Evolutionary conservation across 164 flowering plant genomes (phyloP), one percentile per base, ranked within the genome.

Genomic region (Tetrastigma voinierianum): DNA sequence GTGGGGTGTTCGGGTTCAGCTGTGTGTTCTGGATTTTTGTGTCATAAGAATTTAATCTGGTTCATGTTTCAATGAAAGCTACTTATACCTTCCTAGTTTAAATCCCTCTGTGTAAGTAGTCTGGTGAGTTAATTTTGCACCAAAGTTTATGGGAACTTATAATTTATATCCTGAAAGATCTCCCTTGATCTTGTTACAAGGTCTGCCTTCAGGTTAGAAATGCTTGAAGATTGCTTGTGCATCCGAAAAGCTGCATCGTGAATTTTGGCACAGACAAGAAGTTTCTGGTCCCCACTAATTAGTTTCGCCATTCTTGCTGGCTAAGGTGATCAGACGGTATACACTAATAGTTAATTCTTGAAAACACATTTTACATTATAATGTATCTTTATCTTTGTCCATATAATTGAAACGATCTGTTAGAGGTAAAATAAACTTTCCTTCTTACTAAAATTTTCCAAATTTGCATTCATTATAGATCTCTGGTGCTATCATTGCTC

Each of bases 161-260:
- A 32, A n/a, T n/a, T n/a, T n/a, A n/a, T n/a, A n/a, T n/a, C n/a
- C n/a, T n/a, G n/a, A n/a, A n/a, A 23, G 9, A 16, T 20, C 40
- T 53, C 11, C 19, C n/a, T n/a, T 49, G 59, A 24, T 62, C 3
- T 43, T 21, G 19, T 51, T 13, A 32, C 7, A 51, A 17, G 51
- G 6, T 10, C 13, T 67, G 25, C 4, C 72, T 81, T 59, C 68
- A 95, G 99, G 90, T 86, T 48, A 67, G 45, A 69, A 75, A 82
- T 62, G 90, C 87, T 20, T 96, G 99, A 69, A 83, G 57, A 51
- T 46, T 0, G 98, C 90, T 58, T 96, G 99, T 78, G 85, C 91
- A 52, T 71, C 25, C 24, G 54, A 7, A 61, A 71, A 58, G 21
- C 86, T 25, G 65, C 54, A 71, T 96, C 58, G 61, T 82, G n/a